phyloP scores from a whole-genome alignment of 2,329 filamentous ascomycete genomes.

The Ceratocystis huliohia region DNA sequence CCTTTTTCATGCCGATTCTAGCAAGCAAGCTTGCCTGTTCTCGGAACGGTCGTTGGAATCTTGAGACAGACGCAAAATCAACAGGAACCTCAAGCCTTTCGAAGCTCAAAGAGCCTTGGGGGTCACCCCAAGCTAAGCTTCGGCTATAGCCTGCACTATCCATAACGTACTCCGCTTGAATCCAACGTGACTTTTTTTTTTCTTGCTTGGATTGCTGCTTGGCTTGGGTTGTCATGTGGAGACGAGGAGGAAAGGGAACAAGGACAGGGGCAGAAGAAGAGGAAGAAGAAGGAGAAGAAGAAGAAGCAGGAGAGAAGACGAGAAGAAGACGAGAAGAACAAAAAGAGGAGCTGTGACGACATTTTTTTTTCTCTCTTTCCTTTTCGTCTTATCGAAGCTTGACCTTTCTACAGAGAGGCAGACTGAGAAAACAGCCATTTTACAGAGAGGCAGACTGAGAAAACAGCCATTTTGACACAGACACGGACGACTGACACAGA shows the following conservation, averaged over 20 bases:
- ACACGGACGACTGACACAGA: not conserved
- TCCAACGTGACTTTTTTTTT: not conserved
- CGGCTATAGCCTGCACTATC: not conserved
- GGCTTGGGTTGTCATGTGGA: not conserved
- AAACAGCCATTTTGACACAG: not conserved
- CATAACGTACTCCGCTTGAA: not conserved
- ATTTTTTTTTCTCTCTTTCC: not conserved
- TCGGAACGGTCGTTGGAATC: no score
- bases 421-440: not conserved
- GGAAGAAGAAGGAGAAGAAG: not conserved
- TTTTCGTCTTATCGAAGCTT: not conserved
- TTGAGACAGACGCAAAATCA: no score
- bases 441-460: not conserved
- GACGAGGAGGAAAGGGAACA: not conserved
- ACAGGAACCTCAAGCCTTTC: not conserved
- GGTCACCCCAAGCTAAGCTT: not conserved
- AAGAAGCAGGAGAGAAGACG: not conserved
- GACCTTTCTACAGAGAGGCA: not conserved
- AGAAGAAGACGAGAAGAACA: not conserved
- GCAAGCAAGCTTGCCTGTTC: not conserved
- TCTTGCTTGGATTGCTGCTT: not conserved
- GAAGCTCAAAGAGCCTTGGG: not conserved
- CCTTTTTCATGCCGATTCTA: not conserved
- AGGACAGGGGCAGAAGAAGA: not conserved
- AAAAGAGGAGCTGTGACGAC: constrained; percentile 3